Conservation (phyloP, 2,329 filamentous ascomycete species). For the Fusarium continuum region DNA sequence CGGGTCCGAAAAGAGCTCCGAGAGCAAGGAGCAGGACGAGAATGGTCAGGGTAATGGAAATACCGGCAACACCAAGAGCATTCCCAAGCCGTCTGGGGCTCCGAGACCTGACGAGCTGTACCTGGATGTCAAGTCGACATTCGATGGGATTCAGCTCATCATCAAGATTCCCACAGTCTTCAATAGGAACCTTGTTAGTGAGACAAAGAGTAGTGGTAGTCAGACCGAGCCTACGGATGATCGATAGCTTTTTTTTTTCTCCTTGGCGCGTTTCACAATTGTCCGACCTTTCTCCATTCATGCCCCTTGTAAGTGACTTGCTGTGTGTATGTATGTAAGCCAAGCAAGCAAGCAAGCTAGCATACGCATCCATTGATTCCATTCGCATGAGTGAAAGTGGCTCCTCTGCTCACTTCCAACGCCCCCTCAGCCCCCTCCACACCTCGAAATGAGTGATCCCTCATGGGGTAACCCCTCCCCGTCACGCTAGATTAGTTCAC, state of each 20-base stretch:
- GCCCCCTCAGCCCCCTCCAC: constrained; percentile 28
- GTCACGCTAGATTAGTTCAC: constrained; percentile 29
- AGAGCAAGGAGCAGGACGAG: constrained; percentile 4
- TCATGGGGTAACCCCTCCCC: constrained; percentile 39
- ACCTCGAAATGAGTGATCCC: constrained; percentile 30
- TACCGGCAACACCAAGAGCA: neutral
- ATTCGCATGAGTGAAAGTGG: constrained; percentile 17
- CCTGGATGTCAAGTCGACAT: constrained; percentile 66
- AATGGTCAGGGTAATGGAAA: constrained; percentile 1
- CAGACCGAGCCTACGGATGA: constrained; percentile 18
- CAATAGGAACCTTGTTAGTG: constrained; percentile 45
- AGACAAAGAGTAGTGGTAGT: constrained; percentile 19
- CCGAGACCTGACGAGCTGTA: constrained; percentile 60
- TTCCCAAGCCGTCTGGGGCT: constrained; percentile 46
- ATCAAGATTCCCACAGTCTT: constrained; percentile 67
- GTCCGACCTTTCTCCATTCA: constrained; percentile 5
- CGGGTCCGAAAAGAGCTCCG: constrained; percentile 12
- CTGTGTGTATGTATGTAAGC: constrained; percentile 9
- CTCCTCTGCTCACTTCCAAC: neutral
- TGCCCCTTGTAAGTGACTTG: constrained; percentile 21
- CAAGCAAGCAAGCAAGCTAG: constrained; percentile 16
- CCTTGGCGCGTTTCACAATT: constrained; percentile 33
- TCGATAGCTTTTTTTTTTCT: constrained; percentile 20
- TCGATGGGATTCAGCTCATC: constrained; percentile 65
- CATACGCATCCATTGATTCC: constrained; percentile 24